Base-by-base conservation (phyloP, 352 stramenopile species). In the Globisporangium nagaii region DNA sequence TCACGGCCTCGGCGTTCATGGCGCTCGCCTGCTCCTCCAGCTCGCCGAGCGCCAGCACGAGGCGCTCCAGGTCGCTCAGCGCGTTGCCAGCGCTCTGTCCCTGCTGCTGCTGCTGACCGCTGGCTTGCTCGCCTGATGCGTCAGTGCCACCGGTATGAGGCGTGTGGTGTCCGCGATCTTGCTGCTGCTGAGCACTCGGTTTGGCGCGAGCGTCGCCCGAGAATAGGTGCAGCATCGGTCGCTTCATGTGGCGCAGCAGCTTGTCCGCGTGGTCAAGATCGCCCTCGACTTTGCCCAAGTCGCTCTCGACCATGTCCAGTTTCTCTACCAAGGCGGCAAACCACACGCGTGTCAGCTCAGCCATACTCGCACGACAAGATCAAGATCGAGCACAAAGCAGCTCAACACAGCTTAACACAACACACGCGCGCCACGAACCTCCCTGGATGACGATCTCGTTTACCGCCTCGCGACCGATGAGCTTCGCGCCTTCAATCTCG, bases 181-280 rank as follows among this genome's bases (percentile, higher is more conserved):
- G n/a, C n/a, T n/a, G n/a, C n/a, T n/a, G n/a, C 17, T 43, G 30
- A 5, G 28, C 13, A 6, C 50, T 22, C 15, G 60, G 52, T 20
- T 66, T 77, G 28, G 53, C 35, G 32, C 57, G 62, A 17, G 44
- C 49, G 53, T 86, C 74, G 37, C 64, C 67, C 12, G 79, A 76
- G 53, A 93, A 83, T 15, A 90, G 42, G 58, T 91, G 79, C 44
- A 90, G 60, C n/a, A 82, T 69, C 1, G 81, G 81, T 19, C 49
- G 74, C 60, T 86, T 81, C 58, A 93, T 76, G 28, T 83, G 78
- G 30, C 63, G 71, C 51, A 91, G 63, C 42, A 93, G 52, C 54
- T 89, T 87, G 53, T 93, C 81, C 24, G 72, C 80, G 56, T 77
- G 75, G 61, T 93, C 81, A 3, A 93, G 58, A 41, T 93, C 76